These are phyloP conservation scores for Mentha longifolia DNA, from an alignment of 257 asterid species.

Conservation along the genomic window DNA sequence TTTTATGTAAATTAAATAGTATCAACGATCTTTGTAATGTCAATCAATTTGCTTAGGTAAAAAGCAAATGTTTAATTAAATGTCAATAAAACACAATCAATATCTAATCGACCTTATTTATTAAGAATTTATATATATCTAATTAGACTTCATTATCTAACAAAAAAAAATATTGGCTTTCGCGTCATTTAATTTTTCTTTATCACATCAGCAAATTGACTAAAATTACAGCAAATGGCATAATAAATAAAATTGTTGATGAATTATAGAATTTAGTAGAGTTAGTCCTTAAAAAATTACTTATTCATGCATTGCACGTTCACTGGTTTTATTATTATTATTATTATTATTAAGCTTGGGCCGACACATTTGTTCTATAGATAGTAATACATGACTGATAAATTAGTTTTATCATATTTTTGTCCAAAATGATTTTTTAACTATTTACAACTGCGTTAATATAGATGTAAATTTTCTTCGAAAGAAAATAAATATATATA, in stretches of 20 bases:
- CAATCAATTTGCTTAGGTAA: background rate
- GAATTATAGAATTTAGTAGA: background rate
- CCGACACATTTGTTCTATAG: background rate
- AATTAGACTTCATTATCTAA: background rate
- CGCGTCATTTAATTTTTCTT: background rate
- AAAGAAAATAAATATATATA: background rate
- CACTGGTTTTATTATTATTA: background rate
- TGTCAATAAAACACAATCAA: slow-evolving; percentile 3
- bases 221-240: background rate
- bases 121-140: background rate
- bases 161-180: background rate
- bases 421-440: background rate
- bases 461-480: no score
- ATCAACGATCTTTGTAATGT: no score
- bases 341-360: background rate
- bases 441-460: background rate
- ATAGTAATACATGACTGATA: background rate
- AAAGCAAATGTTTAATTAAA: background rate
- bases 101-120: slow-evolving; percentile 5
- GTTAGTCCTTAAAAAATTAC: background rate
- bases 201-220: background rate
- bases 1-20: no score
- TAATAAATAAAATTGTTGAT: background rate
- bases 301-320: slow-evolving; percentile 5
- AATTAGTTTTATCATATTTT: background rate